A percentile compares a stretch with the other conserved stretches of the same genome.
Conservation (phyloP, 2,329 filamentous ascomycete species). For the Colletotrichum sidae region DNA sequence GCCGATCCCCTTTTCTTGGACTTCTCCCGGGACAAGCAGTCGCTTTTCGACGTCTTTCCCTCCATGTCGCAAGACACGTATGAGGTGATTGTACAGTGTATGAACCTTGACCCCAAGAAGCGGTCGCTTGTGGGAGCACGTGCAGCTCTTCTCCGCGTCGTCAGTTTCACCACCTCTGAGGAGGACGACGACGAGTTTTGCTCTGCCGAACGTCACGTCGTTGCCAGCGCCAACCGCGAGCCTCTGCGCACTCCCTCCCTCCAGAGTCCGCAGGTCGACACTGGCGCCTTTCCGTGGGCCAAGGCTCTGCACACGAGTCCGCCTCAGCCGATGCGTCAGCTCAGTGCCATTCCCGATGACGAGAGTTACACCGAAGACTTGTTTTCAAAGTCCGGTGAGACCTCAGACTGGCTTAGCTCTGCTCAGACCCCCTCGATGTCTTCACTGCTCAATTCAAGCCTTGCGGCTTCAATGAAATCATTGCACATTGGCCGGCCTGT, state of each 20-base stretch:
- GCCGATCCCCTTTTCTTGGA: conserved; percentile 94
- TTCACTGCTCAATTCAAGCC: conserved; percentile 84
- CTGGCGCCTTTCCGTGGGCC: conserved; percentile 92
- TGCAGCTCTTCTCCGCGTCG: conserved; percentile 80
- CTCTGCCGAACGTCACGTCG: conserved; percentile 79
- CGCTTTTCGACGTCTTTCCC: conserved; percentile 96
- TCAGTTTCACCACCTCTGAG: conserved; percentile 94
- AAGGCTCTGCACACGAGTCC: conserved; percentile 86
- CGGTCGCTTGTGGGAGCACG: conserved; percentile 84
- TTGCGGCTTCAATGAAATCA: conserved; percentile 85
- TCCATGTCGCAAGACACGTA: conserved; percentile 99
- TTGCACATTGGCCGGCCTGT: conserved; percentile 65
- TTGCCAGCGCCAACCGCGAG: conserved; percentile 91
- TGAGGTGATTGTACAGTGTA: conserved; percentile 89
- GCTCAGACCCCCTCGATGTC: conserved; percentile 83
- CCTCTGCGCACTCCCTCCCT: conserved; percentile 95
- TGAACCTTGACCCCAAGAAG: conserved; percentile 91
- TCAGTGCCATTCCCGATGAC: conserved; percentile 86
- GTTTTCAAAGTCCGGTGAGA: conserved; percentile 81
- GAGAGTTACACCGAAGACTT: conserved; percentile 86
- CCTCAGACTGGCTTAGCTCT: conserved; percentile 82
- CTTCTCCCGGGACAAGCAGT: conserved; percentile 93
- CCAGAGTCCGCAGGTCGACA: conserved; percentile 84
- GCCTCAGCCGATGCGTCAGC: conserved; percentile 78
- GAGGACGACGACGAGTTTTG: conserved; percentile 95